Conservation (phyloP, 306 rosid genomes). For the Clitoria ternatea region DNA sequence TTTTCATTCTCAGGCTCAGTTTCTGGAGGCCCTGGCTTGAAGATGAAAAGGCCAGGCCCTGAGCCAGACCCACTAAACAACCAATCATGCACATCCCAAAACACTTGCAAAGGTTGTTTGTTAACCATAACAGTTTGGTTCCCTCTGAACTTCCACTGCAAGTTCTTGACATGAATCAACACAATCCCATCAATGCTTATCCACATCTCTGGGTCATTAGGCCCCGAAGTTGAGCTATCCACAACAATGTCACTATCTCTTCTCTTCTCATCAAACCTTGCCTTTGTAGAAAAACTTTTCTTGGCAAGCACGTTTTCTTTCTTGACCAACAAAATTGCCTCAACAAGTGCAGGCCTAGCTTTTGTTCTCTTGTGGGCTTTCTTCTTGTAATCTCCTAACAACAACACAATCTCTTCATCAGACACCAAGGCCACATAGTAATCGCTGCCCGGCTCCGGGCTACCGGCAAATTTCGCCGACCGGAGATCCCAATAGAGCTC, state of each 20-base stretch:
- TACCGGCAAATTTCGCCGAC: conserved; percentile 57
- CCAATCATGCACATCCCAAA: conserved; percentile 99
- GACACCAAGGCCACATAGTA: conserved; percentile 74
- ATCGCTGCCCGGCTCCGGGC: conserved; percentile 78
- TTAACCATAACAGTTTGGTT: conserved; percentile 76
- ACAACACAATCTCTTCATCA: conserved; percentile 67
- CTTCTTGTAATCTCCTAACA: conserved; percentile 77
- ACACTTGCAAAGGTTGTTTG: conserved; percentile 68
- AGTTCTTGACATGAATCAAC: conserved; percentile 68
- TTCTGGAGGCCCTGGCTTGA: conserved; percentile 71
- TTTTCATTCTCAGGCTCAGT: conserved; percentile 52
- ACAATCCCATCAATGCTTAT: conserved; percentile 82
- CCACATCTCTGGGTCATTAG: conserved; percentile 92
- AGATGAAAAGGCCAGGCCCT: conserved; percentile 77
- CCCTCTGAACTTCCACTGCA: conserved; percentile 96
- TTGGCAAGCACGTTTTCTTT: conserved; percentile 83
- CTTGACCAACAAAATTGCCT: conserved; percentile 51
- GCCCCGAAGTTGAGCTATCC: conserved; percentile 54
- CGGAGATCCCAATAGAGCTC: conserved; percentile 95
- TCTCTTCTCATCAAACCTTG: conserved; percentile 58
- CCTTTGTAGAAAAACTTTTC: conserved; percentile 69
- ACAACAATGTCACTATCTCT: conserved; percentile 79
- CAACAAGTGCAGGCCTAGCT: conserved; percentile 62
- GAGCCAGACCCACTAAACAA: conserved; percentile 54
- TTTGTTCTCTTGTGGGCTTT: conserved; percentile 87